These are phyloP conservation scores for Pseudogymnoascus pannorum DNA, from an alignment of 2,329 filamentous ascomycete species.

Conservation along the genomic window DNA sequence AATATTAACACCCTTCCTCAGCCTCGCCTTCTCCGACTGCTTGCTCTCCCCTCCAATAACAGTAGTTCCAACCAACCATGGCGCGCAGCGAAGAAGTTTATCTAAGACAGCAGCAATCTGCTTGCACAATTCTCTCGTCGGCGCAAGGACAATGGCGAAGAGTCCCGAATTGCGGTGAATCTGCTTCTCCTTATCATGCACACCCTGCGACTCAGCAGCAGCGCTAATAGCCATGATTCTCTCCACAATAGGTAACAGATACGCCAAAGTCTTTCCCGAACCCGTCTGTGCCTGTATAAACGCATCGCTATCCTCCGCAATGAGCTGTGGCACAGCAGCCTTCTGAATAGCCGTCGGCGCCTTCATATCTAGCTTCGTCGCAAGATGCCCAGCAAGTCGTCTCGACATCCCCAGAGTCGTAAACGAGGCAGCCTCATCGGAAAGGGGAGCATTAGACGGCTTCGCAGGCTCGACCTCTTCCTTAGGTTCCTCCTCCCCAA, in stretches of 20 bases:
- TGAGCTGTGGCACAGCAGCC: conserved; percentile 72
- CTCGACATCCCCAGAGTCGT: conserved; percentile 76
- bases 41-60: conserved; percentile 65
- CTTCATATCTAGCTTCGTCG: conserved; percentile 79
- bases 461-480: conserved; percentile 50
- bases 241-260: conserved; percentile 86
- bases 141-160: conserved; percentile 89
- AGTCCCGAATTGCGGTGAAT: conserved; percentile 81
- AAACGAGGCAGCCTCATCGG: conserved; percentile 78
- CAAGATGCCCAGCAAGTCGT: conserved; percentile 71
- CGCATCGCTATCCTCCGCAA: conserved; percentile 77
- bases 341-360: conserved; percentile 93
- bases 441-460: conserved; percentile 85
- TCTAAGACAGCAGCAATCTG: conserved; percentile 87
- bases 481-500: conserved; percentile 37
- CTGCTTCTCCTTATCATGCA: conserved; percentile 38
- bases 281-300: conserved; percentile 97
- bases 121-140: conserved; percentile 87
- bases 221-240: conserved; percentile 71
- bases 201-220: conserved; percentile 41
- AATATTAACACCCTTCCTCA: conserved; percentile 93
- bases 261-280: conserved; percentile 96
- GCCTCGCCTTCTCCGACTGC: conserved; percentile 80
- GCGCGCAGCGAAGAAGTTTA: conserved; percentile 75
- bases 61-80: conserved; percentile 89